A percentile compares a stretch with the other conserved stretches of the same genome.
These are phyloP conservation scores for Colletotrichum incanum DNA, from an alignment of 2,329 filamentous ascomycete genomes.

Conservation along the genomic window DNA sequence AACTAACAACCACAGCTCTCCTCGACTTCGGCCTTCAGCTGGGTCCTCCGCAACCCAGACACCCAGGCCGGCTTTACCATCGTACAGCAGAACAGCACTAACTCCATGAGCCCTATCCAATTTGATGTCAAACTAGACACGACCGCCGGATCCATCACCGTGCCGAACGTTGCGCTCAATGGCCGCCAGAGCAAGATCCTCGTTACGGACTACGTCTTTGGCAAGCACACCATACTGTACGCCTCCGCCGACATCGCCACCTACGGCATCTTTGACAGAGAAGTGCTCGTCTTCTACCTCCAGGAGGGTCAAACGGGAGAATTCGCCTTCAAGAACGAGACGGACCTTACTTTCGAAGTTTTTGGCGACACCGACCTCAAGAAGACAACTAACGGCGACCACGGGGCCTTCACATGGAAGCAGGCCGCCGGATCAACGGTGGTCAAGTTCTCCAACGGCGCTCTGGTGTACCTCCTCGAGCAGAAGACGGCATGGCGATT, in stretches of 20 bases:
- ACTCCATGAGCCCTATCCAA: slow-evolving; percentile 59
- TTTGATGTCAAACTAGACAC: slow-evolving; percentile 66
- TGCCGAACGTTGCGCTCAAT: slow-evolving; percentile 68
- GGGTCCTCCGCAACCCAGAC: slow-evolving; percentile 67
- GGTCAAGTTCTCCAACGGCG: slow-evolving; percentile 63
- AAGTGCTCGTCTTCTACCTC: slow-evolving; percentile 75
- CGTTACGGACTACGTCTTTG: slow-evolving; percentile 77
- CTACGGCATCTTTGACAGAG: slow-evolving; percentile 70
- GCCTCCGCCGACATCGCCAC: slow-evolving; percentile 80
- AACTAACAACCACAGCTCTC: slow-evolving; percentile 42
- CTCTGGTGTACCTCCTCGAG: slow-evolving; percentile 72
- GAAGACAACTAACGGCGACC: slow-evolving; percentile 44
- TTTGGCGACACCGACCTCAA: slow-evolving; percentile 50
- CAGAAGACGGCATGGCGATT: slow-evolving; percentile 79
- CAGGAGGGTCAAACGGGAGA: slow-evolving; percentile 74
- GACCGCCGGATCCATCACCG: slow-evolving; percentile 58
- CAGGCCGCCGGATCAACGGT: slow-evolving; percentile 65
- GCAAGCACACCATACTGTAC: slow-evolving; percentile 73
- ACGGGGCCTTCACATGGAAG: slow-evolving; percentile 60
- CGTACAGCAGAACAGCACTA: slow-evolving; percentile 62
- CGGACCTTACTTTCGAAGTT: slow-evolving; percentile 53
- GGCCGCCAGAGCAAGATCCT: slow-evolving; percentile 79
- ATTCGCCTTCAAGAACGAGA: slow-evolving; percentile 63
- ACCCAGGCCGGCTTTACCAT: slow-evolving; percentile 66
- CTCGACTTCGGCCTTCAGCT: slow-evolving; percentile 61